Evolutionary conservation across 2,329 filamentous ascomycete genomes (phyloP), one percentile per base, ranked within the genome.

Genomic region (Sporothrix phasma): DNA sequence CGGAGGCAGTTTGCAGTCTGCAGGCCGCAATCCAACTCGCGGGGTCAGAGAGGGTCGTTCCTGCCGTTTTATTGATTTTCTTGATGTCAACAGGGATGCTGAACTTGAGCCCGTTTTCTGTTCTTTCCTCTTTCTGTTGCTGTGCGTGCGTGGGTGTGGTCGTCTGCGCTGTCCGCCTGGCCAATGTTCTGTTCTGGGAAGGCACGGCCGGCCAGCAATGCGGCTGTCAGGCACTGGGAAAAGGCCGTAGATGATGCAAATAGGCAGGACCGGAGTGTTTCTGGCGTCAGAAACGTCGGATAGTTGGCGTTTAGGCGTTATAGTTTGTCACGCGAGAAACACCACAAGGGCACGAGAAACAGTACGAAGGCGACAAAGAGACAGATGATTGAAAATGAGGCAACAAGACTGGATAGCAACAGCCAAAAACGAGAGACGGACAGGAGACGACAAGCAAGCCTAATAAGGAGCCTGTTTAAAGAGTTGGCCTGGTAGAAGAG

Each of bases 121-220:
- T n/a, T 26, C 61, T 54, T 63, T 43, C 61, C 61, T 22, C 5
- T 54, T 45, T 31, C 41, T 8, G 19, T 56, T 17, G n/a, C 37
- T 39, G 29, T 29, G 19, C n/a, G 43, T n/a, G 31, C 24, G 61
- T n/a, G n/a, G n/a, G n/a, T 34, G 29, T 47, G 31, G 63, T 61
- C 63, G 31, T 56, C 58, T 65, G 63, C 39, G 46, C 39, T 62
- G 60, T 60, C 34, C 60, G 61, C 60, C 53, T 65, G 64, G 46
- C 45, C 10, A 31, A 26, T 17, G 39, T 58, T 26, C 39, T 62
- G 51, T 39, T 41, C 26, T 39, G 17, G 49, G 61, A 63, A 63
- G 41, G 61, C 39, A 22, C 64, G 61, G 63, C 54, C 53, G 62
- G 49, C 39, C 7, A 37, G 17, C 41, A 43, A 43, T 6, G 41